These are phyloP conservation scores for Coemansia aciculifera DNA, from an alignment of 192 early-diverging fungal species.

Conservation along the genomic window DNA sequence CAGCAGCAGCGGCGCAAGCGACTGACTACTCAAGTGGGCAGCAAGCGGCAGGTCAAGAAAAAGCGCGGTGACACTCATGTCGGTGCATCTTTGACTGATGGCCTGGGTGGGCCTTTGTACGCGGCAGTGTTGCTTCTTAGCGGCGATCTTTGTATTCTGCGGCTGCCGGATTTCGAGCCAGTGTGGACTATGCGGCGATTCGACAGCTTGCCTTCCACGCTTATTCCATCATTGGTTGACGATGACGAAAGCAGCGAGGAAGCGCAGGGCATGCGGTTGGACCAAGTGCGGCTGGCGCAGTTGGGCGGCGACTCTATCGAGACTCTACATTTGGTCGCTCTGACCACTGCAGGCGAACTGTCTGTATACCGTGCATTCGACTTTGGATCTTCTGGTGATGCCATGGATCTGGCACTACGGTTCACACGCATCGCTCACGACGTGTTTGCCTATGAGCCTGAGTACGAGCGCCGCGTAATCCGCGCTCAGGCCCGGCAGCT, in stretches of 20 bases:
- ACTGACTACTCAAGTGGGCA: neutral
- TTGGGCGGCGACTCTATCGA: conserved; percentile 31
- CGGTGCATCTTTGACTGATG: conserved; percentile 4
- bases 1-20: conserved; percentile 21
- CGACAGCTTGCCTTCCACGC: conserved; percentile 28
- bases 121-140: conserved; percentile 9
- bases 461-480: conserved; percentile 42
- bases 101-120: conserved; percentile 18
- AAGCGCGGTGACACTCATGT: neutral
- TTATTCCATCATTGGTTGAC: neutral
- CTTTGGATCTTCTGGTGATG: conserved; percentile 19
- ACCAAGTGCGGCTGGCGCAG: conserved; percentile 41
- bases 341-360: conserved; percentile 38
- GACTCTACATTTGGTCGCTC: conserved; percentile 25
- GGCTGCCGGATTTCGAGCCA: conserved; percentile 34
- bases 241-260: conserved; percentile 14
- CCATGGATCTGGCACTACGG: conserved; percentile 24
- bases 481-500: conserved; percentile 24
- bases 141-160: conserved; percentile 34
- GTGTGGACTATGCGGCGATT: conserved; percentile 42
- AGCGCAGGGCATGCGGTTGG: conserved; percentile 15
- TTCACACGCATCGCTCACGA: conserved; percentile 37
- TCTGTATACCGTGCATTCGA: conserved; percentile 49
- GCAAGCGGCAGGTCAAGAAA: conserved; percentile 14
- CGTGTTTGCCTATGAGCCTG: conserved; percentile 43